These are phyloP conservation scores for Acanthochlamys bracteata DNA, from an alignment of 106 monocot genomes.

Conservation along the genomic window DNA sequence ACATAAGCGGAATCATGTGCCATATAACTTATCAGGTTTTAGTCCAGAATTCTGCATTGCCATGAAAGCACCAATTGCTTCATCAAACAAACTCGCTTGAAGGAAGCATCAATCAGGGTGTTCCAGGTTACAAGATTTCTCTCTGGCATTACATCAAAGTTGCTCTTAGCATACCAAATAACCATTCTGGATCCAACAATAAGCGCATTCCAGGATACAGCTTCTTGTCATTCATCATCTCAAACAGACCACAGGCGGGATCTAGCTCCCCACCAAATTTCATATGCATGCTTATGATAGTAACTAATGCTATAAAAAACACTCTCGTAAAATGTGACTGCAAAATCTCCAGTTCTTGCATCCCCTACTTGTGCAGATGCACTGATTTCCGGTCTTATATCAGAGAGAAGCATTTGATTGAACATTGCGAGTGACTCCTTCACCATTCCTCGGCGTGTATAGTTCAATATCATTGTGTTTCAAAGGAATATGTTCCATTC, in stretches of 20 bases:
- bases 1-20: slow-evolving; percentile 21
- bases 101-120: slow-evolving; percentile 20
- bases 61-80: slow-evolving; percentile 20
- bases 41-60: slow-evolving; percentile 14
- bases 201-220: slow-evolving; percentile 28
- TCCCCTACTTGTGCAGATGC: slow-evolving; percentile 25
- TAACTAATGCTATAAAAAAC: slow-evolving; percentile 18
- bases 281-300: slow-evolving; percentile 38
- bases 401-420: slow-evolving; percentile 17
- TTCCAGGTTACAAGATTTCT: slow-evolving; percentile 36
- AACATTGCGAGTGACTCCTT: slow-evolving; percentile 15
- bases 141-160: slow-evolving; percentile 23
- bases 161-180: slow-evolving; percentile 21
- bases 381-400: slow-evolving; percentile 15
- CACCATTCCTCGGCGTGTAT: slow-evolving; percentile 18
- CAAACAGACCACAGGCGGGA: slow-evolving; percentile 17
- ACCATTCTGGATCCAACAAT: slow-evolving; percentile 25
- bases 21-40: slow-evolving; percentile 17
- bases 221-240: slow-evolving; percentile 16
- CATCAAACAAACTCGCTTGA: slow-evolving; percentile 18
- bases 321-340: slow-evolving; percentile 26
- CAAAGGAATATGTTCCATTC: slow-evolving; percentile 26
- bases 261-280: slow-evolving; percentile 24
- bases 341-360: slow-evolving; percentile 9
- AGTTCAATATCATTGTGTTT: slow-evolving; percentile 40